Evolutionary conservation across 805 yeast species (phyloP), one percentile per base, ranked within the genome.

Genomic region (Spathaspora hagerdaliae): DNA sequence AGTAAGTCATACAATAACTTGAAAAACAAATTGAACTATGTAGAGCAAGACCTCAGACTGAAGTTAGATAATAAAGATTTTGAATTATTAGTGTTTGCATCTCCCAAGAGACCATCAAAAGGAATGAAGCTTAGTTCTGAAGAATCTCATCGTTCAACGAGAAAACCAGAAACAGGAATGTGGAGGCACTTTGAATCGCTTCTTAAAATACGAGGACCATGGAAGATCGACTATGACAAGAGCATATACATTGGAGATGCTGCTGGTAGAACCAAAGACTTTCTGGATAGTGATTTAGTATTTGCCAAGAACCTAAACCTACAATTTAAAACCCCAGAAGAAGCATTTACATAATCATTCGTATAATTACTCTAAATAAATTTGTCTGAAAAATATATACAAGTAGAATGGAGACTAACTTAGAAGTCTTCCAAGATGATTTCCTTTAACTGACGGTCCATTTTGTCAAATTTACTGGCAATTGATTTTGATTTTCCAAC

Each of bases 181-280:
- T 86, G 87, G 82, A 61, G 73, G 0, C 75, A 72, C 41, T 67
- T 86, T 31, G 48, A 55, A 6, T 54, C 60, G 12, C 82, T 77
- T 52, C 48, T 79, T 11, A 47, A 55, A 12, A 35, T 44, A 43
- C 14, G 49, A 27, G 48, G 55, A 11, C 34, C 47, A 44, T 14
- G 49, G 27, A 50, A 51, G 0, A 53, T 82, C 2, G 82, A 81
- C 53, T 41, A 59, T 41, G 64, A 58, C 0, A 51, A 63, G 8
- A 78, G 87, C 42, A 71, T 82, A 44, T 94, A 67, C 61, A 91
- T 90, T n/a, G 99, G 99, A 6, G 99, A 92, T 67, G 98, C 98
- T 0, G 98, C 97, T 6, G 99, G 98, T 0, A 71, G 98, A 43
- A 56, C 59, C 1, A 62, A 58, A 0, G 98, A 92, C 62, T 86